A percentile compares a stretch with the other conserved stretches of the same genome.
phyloP scores from a whole-genome alignment of 73 alveolate species.

The Urostyla sp. region DNA sequence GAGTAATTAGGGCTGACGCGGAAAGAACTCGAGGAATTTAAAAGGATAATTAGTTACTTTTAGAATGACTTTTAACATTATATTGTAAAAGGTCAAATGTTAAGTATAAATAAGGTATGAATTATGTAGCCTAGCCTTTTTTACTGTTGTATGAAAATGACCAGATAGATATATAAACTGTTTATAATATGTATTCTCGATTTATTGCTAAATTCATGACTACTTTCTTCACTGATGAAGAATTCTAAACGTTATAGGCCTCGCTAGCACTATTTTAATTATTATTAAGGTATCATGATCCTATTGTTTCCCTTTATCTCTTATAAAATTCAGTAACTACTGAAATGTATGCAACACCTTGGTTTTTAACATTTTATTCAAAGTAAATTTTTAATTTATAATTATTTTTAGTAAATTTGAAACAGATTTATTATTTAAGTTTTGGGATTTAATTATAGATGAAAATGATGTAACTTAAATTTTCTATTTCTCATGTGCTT shows the following conservation, averaged over 20 bases:
- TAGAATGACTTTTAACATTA: constrained; percentile 73
- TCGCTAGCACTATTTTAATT: constrained; percentile 48
- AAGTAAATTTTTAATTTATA: constrained; percentile 5
- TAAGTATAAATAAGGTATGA: constrained; percentile 85
- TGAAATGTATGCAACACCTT: constrained; percentile 86
- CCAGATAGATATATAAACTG: neutral
- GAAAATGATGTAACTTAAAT: constrained; percentile 58
- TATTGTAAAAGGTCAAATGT: constrained; percentile 71
- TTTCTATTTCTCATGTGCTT: constrained; percentile 64
- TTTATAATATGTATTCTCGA: constrained; percentile 39
- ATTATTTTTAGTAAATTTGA: constrained; percentile 55
- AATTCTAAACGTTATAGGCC: constrained; percentile 62
- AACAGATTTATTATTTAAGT: constrained; percentile 45
- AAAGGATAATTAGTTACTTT: constrained; percentile 36
- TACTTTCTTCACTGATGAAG: constrained; percentile 61
- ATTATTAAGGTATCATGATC: constrained; percentile 74
- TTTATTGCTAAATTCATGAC: constrained; percentile 52
- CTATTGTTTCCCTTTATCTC: constrained; percentile 62
- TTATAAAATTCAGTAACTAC: constrained; percentile 71
- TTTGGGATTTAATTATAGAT: constrained; percentile 63
- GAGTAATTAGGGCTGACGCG: constrained; percentile 63
- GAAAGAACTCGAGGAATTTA: constrained; percentile 54
- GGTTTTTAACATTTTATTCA: constrained; percentile 86
- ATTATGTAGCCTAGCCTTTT: constrained; percentile 80
- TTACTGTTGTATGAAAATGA: constrained; percentile 42